These are phyloP conservation scores for Piloderma croceum DNA, from an alignment of 768 basidiomycete species.

Conservation along the genomic window DNA sequence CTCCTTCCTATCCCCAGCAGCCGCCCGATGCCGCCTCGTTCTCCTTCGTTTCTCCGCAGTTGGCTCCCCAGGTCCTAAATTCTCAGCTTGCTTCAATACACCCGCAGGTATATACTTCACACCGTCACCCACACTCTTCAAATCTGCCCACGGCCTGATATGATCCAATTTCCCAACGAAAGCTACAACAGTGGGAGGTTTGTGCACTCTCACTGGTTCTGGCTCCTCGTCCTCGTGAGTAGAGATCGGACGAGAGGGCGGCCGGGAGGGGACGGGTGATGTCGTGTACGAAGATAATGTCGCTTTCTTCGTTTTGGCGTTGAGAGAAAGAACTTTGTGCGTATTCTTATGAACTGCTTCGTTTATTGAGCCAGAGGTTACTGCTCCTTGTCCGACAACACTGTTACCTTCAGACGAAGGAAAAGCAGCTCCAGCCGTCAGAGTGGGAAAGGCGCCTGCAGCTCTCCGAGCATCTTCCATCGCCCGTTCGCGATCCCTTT, in stretches of 20 bases:
- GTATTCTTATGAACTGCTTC: too few relatives aligned
- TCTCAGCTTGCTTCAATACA: too few relatives aligned
- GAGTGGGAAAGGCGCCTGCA: conserved; percentile 58
- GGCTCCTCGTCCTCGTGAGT: conserved; percentile 27
- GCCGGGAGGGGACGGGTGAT: conserved; percentile 27
- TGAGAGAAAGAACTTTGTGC: conserved; percentile 58
- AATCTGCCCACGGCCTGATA: conserved; percentile 40
- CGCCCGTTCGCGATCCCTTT: conserved; percentile 39
- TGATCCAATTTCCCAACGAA: conserved; percentile 28
- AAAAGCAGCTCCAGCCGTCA: conserved; percentile 24
- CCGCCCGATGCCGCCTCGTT: too few relatives aligned
- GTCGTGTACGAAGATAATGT: conserved; percentile 47
- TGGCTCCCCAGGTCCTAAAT: too few relatives aligned
- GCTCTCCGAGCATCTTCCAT: conserved; percentile 44
- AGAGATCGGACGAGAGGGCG: conserved; percentile 32
- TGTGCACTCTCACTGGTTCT: conserved; percentile 35
- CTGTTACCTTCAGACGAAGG: too few relatives aligned
- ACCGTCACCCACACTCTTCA: too few relatives aligned
- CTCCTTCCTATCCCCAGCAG: too few relatives aligned
- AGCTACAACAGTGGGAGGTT: conserved; percentile 33
- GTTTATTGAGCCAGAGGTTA: too few relatives aligned
- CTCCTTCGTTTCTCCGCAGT: too few relatives aligned
- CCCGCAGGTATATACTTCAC: too few relatives aligned
- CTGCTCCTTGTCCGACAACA: too few relatives aligned
- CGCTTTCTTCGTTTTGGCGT: conserved; percentile 45